Percentiles rank a stretch among this genome's conserved stretches.
These are phyloP conservation scores for Phytophthora colocasiae DNA, from an alignment of 352 stramenopile species.

Conservation along the genomic window DNA sequence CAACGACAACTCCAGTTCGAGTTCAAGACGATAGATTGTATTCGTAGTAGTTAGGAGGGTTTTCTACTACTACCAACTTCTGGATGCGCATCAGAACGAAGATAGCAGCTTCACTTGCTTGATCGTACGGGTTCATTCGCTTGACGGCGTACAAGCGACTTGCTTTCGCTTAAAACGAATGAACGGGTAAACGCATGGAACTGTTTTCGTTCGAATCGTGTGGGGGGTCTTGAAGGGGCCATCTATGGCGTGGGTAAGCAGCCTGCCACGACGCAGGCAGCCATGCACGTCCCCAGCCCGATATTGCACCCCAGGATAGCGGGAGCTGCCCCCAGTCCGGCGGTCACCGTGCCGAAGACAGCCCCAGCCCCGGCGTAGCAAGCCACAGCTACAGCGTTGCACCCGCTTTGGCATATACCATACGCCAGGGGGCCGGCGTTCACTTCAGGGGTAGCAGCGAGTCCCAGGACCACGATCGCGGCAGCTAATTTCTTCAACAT, in stretches of 20 bases:
- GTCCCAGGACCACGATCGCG: neutral
- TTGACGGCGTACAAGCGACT: no score
- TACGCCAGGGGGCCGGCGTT: neutral
- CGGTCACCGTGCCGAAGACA: neutral
- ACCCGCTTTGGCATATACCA: neutral
- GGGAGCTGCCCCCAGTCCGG: neutral
- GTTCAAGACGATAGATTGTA: no score
- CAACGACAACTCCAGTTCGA: no score
- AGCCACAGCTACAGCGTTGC: neutral
- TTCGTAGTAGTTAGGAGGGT: no score
- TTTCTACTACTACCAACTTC: no score
- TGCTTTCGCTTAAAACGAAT: no score
- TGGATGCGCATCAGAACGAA: no score
- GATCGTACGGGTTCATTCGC: no score
- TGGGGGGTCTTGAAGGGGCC: neutral
- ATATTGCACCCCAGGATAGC: neutral
- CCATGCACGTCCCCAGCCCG: neutral
- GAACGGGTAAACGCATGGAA: no score
- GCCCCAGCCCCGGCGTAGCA: neutral
- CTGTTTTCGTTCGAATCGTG: no score
- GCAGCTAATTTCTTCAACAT: no score
- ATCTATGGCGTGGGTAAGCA: neutral
- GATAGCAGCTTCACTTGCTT: no score
- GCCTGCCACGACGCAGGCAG: neutral
- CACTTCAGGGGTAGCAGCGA: neutral